These are phyloP conservation scores for Gentiana straminea DNA, from an alignment of 257 asterid species.

Conservation along the genomic window DNA sequence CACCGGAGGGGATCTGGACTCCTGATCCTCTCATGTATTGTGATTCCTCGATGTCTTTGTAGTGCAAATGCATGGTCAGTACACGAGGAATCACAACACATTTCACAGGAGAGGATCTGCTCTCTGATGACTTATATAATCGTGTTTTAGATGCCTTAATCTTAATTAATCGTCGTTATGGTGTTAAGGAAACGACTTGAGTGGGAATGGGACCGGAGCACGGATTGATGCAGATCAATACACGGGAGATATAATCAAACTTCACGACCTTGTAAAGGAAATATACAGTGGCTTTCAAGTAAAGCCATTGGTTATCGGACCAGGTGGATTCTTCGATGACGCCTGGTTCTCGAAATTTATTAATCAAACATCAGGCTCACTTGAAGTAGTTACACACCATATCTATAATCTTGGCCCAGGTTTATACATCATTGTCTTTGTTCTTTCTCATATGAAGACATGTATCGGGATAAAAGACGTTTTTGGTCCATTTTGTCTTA, in stretches of 20 bases:
- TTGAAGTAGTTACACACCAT: slow-evolving; percentile 75
- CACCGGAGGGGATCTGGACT: too few relatives aligned
- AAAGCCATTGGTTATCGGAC: slow-evolving; percentile 64
- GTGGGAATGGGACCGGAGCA: slow-evolving; percentile 68
- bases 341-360: slow-evolving; percentile 49
- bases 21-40: too few relatives aligned
- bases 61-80: too few relatives aligned
- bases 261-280: slow-evolving; percentile 35
- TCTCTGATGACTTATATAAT: too few relatives aligned
- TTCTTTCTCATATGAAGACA: too few relatives aligned
- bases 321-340: slow-evolving; percentile 72
- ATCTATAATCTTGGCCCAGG: slow-evolving; percentile 94
- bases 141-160: background rate
- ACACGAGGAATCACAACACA: too few relatives aligned
- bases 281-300: slow-evolving; percentile 29
- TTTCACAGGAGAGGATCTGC: too few relatives aligned
- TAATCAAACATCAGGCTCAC: slow-evolving; percentile 30
- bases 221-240: slow-evolving; percentile 64
- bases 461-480: too few relatives aligned
- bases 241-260: slow-evolving; percentile 35
- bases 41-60: too few relatives aligned
- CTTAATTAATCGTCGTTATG: background rate
- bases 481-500: too few relatives aligned
- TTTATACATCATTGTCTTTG: background rate
- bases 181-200: slow-evolving; percentile 66